Evolutionary conservation across 345 rosid species (phyloP).

Genomic region (Eucalyptus pauciflora): DNA sequence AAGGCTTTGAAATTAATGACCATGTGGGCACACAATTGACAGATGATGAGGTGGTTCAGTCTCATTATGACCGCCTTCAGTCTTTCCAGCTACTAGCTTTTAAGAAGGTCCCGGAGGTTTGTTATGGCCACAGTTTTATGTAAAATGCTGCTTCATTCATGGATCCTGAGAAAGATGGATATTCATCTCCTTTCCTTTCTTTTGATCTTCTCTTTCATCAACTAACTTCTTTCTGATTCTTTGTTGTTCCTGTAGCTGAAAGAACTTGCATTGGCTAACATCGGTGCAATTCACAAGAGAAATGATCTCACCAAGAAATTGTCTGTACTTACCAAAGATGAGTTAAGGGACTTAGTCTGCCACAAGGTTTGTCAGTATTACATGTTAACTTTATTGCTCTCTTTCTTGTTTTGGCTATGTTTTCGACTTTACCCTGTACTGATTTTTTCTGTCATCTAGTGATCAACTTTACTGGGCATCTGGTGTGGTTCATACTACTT

Average conservation of each 20-base stretch:
- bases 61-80: conserved; percentile 78
- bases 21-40: conserved; percentile 88
- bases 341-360: conserved; percentile 87
- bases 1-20: conserved; percentile 97
- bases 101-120: conserved; percentile 90
- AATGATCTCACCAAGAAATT: conserved; percentile 82
- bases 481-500: not conserved
- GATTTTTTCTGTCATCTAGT: not conserved
- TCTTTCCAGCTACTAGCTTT: conserved; percentile 87
- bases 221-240: not conserved
- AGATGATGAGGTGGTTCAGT: conserved; percentile 88
- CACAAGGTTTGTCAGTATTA: conserved; percentile 47
- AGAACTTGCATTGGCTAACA: conserved; percentile 81
- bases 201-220: not conserved
- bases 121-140: not conserved
- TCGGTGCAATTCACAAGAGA: conserved; percentile 81
- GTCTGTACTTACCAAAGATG: conserved; percentile 66
- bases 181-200: not conserved
- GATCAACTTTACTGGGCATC: not conserved
- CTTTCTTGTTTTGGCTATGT: not conserved
- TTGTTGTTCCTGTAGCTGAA: conserved; percentile 41
- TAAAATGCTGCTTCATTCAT: not conserved
- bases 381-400: not conserved
- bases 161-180: not conserved
- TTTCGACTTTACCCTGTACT: not conserved